These are phyloP conservation scores for Pseudogymnoascus pannorum DNA, from an alignment of 2,329 filamentous ascomycete species.

Conservation along the genomic window DNA sequence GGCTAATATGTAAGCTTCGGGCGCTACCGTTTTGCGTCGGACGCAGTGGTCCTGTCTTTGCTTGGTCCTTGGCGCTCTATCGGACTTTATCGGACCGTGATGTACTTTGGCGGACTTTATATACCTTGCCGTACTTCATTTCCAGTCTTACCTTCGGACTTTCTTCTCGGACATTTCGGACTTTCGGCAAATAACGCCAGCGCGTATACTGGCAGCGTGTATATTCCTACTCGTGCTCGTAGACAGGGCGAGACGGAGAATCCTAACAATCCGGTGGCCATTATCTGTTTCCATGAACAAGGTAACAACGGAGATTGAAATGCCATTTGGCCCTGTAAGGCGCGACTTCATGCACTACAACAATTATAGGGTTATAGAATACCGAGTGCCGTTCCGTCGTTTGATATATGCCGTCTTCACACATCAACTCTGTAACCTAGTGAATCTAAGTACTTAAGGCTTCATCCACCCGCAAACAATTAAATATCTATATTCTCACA, in stretches of 20 bases:
- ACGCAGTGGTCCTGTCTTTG: too few species aligned
- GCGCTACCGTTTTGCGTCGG: not conserved
- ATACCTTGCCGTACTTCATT: too few species aligned
- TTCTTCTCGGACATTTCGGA: not conserved
- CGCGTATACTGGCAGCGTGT: not conserved
- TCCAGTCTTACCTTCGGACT: not conserved
- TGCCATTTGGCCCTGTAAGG: not conserved
- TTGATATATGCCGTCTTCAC: too few species aligned
- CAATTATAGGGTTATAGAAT: not conserved
- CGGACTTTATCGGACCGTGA: not conserved
- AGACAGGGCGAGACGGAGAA: not conserved
- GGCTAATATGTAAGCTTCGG: too few species aligned
- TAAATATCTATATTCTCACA: not conserved
- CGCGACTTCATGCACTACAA: not conserved
- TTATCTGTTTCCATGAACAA: not conserved
- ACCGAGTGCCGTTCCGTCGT: not conserved
- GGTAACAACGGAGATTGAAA: not conserved
- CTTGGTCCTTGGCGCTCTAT: too few species aligned
- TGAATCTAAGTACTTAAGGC: not conserved
- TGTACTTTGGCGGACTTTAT: not conserved
- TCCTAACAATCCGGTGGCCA: not conserved
- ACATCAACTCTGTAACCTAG: not conserved
- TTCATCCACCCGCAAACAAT: not conserved
- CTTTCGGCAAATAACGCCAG: too few species aligned
- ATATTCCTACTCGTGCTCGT: not conserved